These are phyloP conservation scores for Amphicarpaea edgeworthii DNA, from an alignment of 306 rosid genomes.

Conservation along the genomic window DNA sequence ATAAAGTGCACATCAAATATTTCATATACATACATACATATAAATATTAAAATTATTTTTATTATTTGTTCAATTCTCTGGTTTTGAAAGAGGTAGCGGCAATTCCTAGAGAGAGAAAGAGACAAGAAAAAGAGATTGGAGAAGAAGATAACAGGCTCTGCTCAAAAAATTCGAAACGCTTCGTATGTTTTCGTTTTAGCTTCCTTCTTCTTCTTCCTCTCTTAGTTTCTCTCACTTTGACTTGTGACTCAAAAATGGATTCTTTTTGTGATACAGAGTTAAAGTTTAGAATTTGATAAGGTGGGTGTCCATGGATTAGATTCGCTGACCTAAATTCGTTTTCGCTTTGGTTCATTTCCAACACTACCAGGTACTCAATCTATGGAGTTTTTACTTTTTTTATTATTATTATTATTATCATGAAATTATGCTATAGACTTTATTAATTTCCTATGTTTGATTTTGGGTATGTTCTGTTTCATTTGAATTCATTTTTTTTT, in stretches of 20 bases:
- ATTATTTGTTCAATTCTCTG: neutral
- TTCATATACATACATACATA: neutral
- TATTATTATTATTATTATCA: neutral
- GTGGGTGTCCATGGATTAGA: constrained; percentile 43
- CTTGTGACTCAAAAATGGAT: constrained; percentile 4
- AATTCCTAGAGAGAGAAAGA: constrained; percentile 49
- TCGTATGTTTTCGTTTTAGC: constrained; percentile 34
- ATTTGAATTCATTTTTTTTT: constrained; percentile 36
- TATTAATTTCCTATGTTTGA: neutral
- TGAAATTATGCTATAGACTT: neutral
- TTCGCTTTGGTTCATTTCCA: constrained; percentile 37
- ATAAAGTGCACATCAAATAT: neutral
- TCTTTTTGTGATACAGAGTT: constrained; percentile 21
- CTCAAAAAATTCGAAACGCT: constrained; percentile 38
- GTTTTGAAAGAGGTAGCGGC: constrained; percentile 75
- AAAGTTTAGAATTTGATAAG: constrained; percentile 39
- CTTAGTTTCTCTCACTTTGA: neutral
- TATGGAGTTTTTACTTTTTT: neutral
- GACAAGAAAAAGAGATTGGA: constrained; percentile 4
- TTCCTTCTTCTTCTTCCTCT: neutral
- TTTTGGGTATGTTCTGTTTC: constrained; percentile 40
- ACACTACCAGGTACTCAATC: constrained; percentile 56
- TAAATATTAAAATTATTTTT: neutral
- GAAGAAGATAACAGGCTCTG: constrained; percentile 48
- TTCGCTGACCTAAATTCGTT: constrained; percentile 41